Evolutionary conservation across 225 moss, liverwort and hornwort species (phyloP).

Genomic region (Bryoerythrophyllum caledonicum): DNA sequence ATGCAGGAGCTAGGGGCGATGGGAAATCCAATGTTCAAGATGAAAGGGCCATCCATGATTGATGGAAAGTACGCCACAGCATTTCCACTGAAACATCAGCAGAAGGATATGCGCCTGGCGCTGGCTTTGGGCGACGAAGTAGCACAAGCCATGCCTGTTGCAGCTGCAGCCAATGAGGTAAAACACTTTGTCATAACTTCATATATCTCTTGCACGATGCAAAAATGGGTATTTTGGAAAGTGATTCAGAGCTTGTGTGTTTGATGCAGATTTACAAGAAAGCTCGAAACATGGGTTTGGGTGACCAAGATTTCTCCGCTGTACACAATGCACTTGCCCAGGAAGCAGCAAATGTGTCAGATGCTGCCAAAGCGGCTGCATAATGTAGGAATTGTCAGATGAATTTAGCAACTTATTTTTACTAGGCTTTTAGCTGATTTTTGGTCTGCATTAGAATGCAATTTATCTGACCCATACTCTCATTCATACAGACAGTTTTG

Average conservation of each 20-base stretch:
- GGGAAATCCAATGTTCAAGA: conserved; percentile 72
- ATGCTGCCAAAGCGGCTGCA: conserved; percentile 32
- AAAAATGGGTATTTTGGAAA: background rate
- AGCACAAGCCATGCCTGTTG: conserved; percentile 85
- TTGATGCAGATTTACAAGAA: conserved; percentile 71
- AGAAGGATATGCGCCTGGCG: conserved; percentile 94
- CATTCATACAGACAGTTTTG: background rate
- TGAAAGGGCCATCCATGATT: conserved; percentile 85
- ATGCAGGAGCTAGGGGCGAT: conserved; percentile 74
- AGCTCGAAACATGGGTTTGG: conserved; percentile 67
- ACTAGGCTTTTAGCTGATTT: background rate
- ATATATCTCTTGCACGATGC: too few species aligned
- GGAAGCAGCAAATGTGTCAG: conserved; percentile 31
- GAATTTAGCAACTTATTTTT: background rate
- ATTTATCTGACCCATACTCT: background rate
- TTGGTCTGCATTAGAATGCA: conserved; percentile 7
- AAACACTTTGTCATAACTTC: background rate
- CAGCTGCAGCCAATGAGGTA: conserved; percentile 96
- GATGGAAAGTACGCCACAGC: conserved; percentile 66
- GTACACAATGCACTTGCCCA: conserved; percentile 52
- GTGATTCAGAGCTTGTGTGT: background rate
- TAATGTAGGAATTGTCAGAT: background rate
- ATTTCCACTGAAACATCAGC: conserved; percentile 93
- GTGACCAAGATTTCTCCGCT: conserved; percentile 86
- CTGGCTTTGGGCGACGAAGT: conserved; percentile 86